phyloP scores from a whole-genome alignment of 495 filamentous ascomycete genomes.

The Aspergillus funiculosus region DNA sequence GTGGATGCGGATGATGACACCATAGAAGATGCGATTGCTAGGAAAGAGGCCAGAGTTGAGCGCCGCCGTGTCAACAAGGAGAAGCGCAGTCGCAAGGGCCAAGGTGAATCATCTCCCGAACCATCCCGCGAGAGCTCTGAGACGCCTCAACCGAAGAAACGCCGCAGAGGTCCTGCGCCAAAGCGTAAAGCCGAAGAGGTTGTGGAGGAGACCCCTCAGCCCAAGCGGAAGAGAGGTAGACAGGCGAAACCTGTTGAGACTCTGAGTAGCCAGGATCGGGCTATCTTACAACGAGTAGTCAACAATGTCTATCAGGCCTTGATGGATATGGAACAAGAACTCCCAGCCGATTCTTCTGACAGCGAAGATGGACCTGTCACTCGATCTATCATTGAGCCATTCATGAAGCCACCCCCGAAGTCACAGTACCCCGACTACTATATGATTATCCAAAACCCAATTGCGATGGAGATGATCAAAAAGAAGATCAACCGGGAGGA shows the following conservation, averaged over 20 bases:
- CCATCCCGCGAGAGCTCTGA: conserved; percentile 77
- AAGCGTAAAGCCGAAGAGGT: conserved; percentile 85
- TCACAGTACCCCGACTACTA: conserved; percentile 90
- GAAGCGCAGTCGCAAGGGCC: conserved; percentile 45
- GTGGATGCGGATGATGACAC: conserved; percentile 94
- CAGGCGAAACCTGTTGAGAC: conserved; percentile 60
- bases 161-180: conserved; percentile 62
- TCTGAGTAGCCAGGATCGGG: conserved; percentile 41
- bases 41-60: conserved; percentile 79
- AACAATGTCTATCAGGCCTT: conserved; percentile 69
- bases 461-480: conserved; percentile 88
- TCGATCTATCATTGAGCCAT: conserved; percentile 86
- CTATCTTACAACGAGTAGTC: conserved; percentile 66
- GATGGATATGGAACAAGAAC: conserved; percentile 65
- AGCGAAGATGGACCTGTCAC: conserved; percentile 54
- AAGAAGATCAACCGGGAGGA: conserved; percentile 92
- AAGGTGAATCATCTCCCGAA: conserved; percentile 66
- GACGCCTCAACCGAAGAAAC: conserved; percentile 59
- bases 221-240: conserved; percentile 76
- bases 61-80: conserved; percentile 69
- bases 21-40: conserved; percentile 85
- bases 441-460: conserved; percentile 81
- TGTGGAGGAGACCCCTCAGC: conserved; percentile 67
- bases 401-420: conserved; percentile 85
- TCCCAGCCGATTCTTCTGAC: conserved; percentile 55